Base-by-base conservation (phyloP, 176 grass and related monocot species). In the Rhynchospora tenuis region DNA sequence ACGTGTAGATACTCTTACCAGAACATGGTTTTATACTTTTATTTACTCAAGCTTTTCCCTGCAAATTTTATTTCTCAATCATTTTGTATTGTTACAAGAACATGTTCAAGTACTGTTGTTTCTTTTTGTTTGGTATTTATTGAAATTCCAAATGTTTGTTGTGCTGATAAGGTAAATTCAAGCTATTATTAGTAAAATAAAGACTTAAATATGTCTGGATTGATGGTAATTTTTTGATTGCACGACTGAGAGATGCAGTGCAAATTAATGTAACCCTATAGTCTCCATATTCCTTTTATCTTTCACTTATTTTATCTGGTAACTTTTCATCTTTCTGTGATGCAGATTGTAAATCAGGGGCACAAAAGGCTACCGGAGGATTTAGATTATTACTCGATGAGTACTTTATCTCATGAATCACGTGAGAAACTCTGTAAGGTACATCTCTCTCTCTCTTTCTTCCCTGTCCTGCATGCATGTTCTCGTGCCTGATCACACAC, bases 361-460 rank as follows among this genome's bases (percentile, higher is more conserved):
- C 96, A 99, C 81, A 92, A 82, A 72, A 93, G 66, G 78, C 88
- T 95, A 79, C 96, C 96, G 27, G 93, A 99, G 23, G 93, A 93
- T 67, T 86, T 94, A 42, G 91, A 97, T 87, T 97, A 97, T 82
- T 81, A 97, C 47, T 90, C 82, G 64, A 89, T 97, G 88, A 89
- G 43, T 86, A 94, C 90, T 86, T 86, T 97, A 56, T 94, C 88
- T 3, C 69, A 93, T 58, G 94, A 97, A 97, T 86, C 91, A 78
- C 91, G 94, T 22, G 94, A 97, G 79, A 97, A 97, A 86, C 91
- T 97, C 84, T 90, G 89, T 16, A 94, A 97, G 91, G 91, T 97
- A 87, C 59, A 74, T 7, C 57, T 16, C 16, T 26, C 29, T 27
- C 80, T 64, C 15, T 31, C 44, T 2, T 22, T 68, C 72, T 26